These are phyloP conservation scores for Tilletia indica DNA, from an alignment of 1,284 basidiomycete genomes.

Conservation along the genomic window DNA sequence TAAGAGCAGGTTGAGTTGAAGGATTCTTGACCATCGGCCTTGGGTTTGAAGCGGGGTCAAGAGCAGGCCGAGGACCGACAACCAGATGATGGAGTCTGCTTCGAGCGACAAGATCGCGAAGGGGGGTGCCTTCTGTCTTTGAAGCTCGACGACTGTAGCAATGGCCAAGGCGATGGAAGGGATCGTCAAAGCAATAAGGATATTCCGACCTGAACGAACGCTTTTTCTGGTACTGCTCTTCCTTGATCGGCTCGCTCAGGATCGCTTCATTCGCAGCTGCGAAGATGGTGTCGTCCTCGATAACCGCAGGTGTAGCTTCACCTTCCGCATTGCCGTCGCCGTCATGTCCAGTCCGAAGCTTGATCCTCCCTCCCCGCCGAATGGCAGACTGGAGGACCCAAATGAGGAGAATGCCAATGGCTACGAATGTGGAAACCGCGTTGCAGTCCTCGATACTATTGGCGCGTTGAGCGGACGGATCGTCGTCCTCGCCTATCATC, in stretches of 20 bases:
- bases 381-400: too few species aligned
- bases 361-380: too few species aligned
- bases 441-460: too few species aligned
- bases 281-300: neutral
- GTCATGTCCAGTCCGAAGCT: too few species aligned
- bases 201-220: neutral
- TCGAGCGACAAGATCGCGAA: neutral
- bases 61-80: neutral
- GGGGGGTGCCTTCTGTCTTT: neutral
- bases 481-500: too few species aligned
- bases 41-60: neutral
- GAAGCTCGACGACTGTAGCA: neutral
- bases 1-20: slow-evolving; percentile 1
- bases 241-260: slow-evolving; percentile 9
- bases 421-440: too few species aligned
- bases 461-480: too few species aligned
- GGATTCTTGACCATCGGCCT: slow-evolving; percentile 1
- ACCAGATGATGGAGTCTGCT: neutral
- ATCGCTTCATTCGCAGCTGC: neutral
- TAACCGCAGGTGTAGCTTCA: too few species aligned
- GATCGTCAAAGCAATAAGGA: neutral
- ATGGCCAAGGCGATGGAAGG: neutral
- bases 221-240: neutral
- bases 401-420: too few species aligned
- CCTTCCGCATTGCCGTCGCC: too few species aligned